phyloP scores from a whole-genome alignment of 1,284 basidiomycete species.

The Omphalotus olearius region DNA sequence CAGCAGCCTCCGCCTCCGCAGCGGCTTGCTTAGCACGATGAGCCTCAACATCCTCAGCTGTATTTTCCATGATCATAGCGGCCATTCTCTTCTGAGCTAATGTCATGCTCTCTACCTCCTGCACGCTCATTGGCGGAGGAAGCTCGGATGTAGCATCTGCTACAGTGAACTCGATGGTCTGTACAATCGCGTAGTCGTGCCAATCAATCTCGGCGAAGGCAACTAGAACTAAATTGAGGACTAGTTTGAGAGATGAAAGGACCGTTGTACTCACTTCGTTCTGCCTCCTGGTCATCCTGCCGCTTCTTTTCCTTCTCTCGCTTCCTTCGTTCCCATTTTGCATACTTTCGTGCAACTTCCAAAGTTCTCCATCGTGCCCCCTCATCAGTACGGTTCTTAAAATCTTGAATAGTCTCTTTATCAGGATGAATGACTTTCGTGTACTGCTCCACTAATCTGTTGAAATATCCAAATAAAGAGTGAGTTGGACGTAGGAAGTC shows the following conservation, averaged over 20 bases:
- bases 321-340: conserved; percentile 86
- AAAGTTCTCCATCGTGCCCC: conserved; percentile 74
- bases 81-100: conserved; percentile 98
- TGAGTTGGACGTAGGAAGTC: conserved; percentile 96
- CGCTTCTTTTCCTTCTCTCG: conserved; percentile 83
- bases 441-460: conserved; percentile 96
- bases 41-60: conserved; percentile 79
- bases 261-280: conserved; percentile 55
- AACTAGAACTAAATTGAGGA: conserved; percentile 37
- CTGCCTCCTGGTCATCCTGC: conserved; percentile 87
- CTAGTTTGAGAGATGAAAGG: conserved; percentile 6
- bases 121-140: conserved; percentile 91
- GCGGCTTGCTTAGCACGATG: conserved; percentile 75
- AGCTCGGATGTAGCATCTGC: conserved; percentile 89
- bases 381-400: conserved; percentile 61
- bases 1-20: conserved; percentile 73
- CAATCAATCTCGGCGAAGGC: conserved; percentile 98
- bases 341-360: conserved; percentile 73
- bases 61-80: conserved; percentile 96
- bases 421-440: conserved; percentile 86
- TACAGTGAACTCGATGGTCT: conserved; percentile 97
- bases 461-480: conserved; percentile 96
- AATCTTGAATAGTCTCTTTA: conserved; percentile 66
- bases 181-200: conserved; percentile 99
- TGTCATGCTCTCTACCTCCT: conserved; percentile 95